Base-by-base conservation (phyloP, 2,329 filamentous ascomycete genomes). In the Penicillium crustosum region DNA sequence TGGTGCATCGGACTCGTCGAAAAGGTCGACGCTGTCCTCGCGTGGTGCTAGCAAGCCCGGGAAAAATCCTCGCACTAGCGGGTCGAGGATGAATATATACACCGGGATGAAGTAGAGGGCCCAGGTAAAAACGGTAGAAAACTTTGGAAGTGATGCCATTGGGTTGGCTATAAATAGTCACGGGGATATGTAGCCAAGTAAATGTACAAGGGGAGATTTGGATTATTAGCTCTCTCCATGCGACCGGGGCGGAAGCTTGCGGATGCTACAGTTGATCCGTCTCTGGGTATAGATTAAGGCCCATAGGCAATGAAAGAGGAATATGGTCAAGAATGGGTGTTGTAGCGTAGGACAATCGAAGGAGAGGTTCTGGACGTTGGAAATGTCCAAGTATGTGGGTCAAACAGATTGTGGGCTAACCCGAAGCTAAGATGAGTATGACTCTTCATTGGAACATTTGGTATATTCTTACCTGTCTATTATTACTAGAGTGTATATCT, bases 61-160 rank as follows among this genome's bases (percentile, higher is more conserved):
- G 52, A 69, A 63, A 50, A 68, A 39, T 39, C 66, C 64, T 57
- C 70, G 69, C 21, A 72, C 52, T 36, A 73, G 58, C 6, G 74
- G 74, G 12, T 69, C 68, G 31, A 75, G 53, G 35, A 75, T 49
- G 58, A 76, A 74, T 43, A 75, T 58, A 62, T 76, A 75, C 12
- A 75, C 54, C 0, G 74, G 74, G 49, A 75, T 59, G 31, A 73
- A 66, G 61, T 75, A 76, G 49, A 75, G 65, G 50, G 70, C 50
- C 65, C 70, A 75, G 38, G 68, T 64, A n/a, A 75, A 54, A 31
- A 74, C 4, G 6, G 69, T 73, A 6, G 71, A 73, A 39, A 69
- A 49, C 36, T 65, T 72, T n/a, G 68, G 65, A 6, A 66, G 19
- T 17, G 67, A 59, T 17, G 66, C 55, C 68, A 72, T 72, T 44